These are phyloP conservation scores for Penicillium sclerotiorum DNA, from an alignment of 2,329 filamentous ascomycete species.

Conservation along the genomic window DNA sequence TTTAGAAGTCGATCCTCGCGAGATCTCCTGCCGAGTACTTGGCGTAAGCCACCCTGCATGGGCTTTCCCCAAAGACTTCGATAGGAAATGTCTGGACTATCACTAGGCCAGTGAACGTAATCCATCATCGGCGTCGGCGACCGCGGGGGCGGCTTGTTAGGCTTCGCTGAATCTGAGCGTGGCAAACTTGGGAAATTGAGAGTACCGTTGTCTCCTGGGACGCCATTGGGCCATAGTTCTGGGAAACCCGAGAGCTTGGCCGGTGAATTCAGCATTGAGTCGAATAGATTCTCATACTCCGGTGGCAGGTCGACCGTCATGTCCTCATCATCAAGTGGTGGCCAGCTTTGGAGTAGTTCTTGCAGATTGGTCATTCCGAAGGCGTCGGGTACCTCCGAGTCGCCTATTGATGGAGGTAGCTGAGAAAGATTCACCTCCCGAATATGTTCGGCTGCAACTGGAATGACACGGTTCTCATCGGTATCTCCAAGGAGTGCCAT, in stretches of 20 bases:
- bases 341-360: neutral
- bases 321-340: neutral
- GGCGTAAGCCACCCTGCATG: neutral
- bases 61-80: neutral
- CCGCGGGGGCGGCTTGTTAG: neutral
- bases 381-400: no score
- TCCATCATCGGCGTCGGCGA: neutral
- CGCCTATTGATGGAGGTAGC: neutral
- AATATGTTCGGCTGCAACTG: neutral
- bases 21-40: no score
- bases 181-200: constrained; percentile 12
- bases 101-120: neutral
- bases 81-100: neutral
- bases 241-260: neutral
- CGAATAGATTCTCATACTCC: neutral
- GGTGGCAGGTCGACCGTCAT: neutral
- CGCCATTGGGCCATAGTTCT: constrained; percentile 9
- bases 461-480: neutral
- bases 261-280: constrained; percentile 7
- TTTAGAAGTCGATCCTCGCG: no score
- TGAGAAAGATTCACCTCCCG: neutral
- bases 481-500: neutral
- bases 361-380: neutral
- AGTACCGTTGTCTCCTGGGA: constrained; percentile 8
- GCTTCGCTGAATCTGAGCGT: neutral